Evolutionary conservation across 768 basidiomycete genomes (phyloP).

Genomic region (Tricholoma terreum): DNA sequence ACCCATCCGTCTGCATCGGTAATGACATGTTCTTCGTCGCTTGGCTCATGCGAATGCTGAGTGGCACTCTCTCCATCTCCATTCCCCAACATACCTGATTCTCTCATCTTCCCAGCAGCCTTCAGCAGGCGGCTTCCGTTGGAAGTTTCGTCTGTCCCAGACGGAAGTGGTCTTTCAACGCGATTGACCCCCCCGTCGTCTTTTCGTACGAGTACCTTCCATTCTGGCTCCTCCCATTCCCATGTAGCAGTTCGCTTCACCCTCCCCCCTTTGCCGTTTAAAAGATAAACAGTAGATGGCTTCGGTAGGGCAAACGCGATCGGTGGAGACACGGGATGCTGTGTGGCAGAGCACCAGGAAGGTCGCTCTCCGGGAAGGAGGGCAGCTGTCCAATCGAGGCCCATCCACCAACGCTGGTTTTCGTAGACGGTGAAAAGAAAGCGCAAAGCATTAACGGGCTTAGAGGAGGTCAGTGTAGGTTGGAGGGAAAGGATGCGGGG

Average conservation of each 20-base stretch:
- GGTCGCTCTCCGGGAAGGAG: slow-evolving; percentile 87
- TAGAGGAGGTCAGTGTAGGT: slow-evolving; percentile 25
- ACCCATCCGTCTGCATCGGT: slow-evolving; percentile 93
- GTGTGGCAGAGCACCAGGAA: slow-evolving; percentile 70
- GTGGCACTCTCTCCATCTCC: slow-evolving; percentile 25
- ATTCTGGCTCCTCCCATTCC: slow-evolving; percentile 91
- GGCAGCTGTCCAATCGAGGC: slow-evolving; percentile 92
- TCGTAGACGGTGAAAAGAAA: slow-evolving; percentile 91
- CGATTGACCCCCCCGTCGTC: slow-evolving; percentile 49
- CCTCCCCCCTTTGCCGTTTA: slow-evolving; percentile 42
- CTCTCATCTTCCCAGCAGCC: slow-evolving; percentile 51
- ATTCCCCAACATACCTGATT: slow-evolving; percentile 24
- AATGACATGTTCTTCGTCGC: slow-evolving; percentile 45
- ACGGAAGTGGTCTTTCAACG: slow-evolving; percentile 52
- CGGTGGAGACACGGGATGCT: slow-evolving; percentile 66
- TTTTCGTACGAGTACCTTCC: slow-evolving; percentile 71
- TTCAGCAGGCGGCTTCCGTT: slow-evolving; percentile 44
- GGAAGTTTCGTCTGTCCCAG: slow-evolving; percentile 12
- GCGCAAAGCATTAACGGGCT: slow-evolving; percentile 48
- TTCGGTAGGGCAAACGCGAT: slow-evolving; percentile 66
- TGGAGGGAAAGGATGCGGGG: slow-evolving; percentile 34
- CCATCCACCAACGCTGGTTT: slow-evolving; percentile 98
- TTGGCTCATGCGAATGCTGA: slow-evolving; percentile 30
- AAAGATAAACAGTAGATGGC: slow-evolving; percentile 54
- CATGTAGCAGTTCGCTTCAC: slow-evolving; percentile 77